Evolutionary conservation across 352 stramenopile species (phyloP).

Genomic region (Achlya hypogyna): DNA sequence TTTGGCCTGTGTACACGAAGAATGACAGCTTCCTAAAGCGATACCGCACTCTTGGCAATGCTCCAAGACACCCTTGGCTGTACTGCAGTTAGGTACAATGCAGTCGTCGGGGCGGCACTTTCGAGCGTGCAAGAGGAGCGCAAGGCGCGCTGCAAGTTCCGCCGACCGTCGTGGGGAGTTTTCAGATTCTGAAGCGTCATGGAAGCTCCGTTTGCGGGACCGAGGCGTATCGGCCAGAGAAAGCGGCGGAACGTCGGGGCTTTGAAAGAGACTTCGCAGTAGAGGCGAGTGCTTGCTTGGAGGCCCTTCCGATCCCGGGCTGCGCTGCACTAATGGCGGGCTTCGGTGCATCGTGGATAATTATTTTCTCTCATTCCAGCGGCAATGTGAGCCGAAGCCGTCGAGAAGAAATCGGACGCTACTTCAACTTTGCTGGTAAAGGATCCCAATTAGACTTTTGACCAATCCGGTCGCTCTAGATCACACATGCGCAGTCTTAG

Average conservation of each 20-base stretch:
- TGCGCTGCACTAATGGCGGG: too few relatives aligned
- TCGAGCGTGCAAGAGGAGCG: background rate
- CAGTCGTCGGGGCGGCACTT: background rate
- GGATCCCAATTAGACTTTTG: background rate
- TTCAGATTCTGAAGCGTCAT: background rate
- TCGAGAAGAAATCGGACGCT: too few relatives aligned
- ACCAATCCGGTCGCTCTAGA: background rate
- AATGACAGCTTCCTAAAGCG: background rate
- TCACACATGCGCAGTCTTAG: too few relatives aligned
- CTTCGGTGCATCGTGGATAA: too few relatives aligned
- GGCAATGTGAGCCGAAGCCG: too few relatives aligned
- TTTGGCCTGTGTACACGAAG: background rate
- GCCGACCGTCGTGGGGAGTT: background rate
- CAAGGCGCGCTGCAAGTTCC: background rate
- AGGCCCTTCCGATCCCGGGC: too few relatives aligned
- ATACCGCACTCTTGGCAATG: conserved; percentile 2
- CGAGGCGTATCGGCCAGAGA: background rate
- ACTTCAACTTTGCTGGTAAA: too few relatives aligned
- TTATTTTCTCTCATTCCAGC: too few relatives aligned
- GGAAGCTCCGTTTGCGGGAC: background rate
- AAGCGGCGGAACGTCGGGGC: background rate
- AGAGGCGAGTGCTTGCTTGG: background rate
- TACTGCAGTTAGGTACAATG: background rate
- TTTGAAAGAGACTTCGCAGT: background rate
- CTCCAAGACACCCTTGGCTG: background rate